phyloP scores from a whole-genome alignment of 2,329 filamentous ascomycete genomes.

The Colletotrichum chrysophilum region DNA sequence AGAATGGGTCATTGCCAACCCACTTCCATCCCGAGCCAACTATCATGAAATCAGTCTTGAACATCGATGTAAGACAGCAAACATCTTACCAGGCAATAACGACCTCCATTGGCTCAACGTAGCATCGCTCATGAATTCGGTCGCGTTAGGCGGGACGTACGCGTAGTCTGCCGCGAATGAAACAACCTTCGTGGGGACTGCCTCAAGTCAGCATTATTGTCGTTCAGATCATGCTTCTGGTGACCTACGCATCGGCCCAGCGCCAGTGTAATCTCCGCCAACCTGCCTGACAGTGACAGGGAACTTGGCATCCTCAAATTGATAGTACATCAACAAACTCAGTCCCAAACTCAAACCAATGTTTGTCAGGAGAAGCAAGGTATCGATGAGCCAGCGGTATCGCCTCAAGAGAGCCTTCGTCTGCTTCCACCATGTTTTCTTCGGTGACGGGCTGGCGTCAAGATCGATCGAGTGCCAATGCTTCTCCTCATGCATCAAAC shows the following conservation, averaged over 20 bases:
- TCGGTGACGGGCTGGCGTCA: background rate
- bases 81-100: slow-evolving; percentile 39
- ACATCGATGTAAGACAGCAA: background rate
- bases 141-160: slow-evolving; percentile 41
- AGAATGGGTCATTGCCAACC: slow-evolving; percentile 39
- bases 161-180: slow-evolving; percentile 43
- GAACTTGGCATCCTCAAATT: slow-evolving; percentile 4
- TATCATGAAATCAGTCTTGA: slow-evolving; percentile 7
- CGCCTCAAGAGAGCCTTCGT: background rate
- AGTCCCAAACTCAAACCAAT: slow-evolving; percentile 10
- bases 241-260: slow-evolving; percentile 38
- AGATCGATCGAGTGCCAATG: slow-evolving; percentile 17
- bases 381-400: slow-evolving; percentile 18
- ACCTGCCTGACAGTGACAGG: slow-evolving; percentile 33
- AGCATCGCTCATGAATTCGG: slow-evolving; percentile 42
- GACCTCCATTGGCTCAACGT: slow-evolving; percentile 42
- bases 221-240: too few relatives aligned
- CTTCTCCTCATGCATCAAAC: slow-evolving; percentile 12
- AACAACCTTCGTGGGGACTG: slow-evolving; percentile 40
- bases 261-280: slow-evolving; percentile 41
- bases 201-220: background rate
- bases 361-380: slow-evolving; percentile 13
- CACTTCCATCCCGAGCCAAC: slow-evolving; percentile 39
- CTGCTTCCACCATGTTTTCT: background rate
- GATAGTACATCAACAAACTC: slow-evolving; percentile 20